phyloP scores from a whole-genome alignment of 352 stramenopile species.

The Hyaloperonospora arabidopsidis region DNA sequence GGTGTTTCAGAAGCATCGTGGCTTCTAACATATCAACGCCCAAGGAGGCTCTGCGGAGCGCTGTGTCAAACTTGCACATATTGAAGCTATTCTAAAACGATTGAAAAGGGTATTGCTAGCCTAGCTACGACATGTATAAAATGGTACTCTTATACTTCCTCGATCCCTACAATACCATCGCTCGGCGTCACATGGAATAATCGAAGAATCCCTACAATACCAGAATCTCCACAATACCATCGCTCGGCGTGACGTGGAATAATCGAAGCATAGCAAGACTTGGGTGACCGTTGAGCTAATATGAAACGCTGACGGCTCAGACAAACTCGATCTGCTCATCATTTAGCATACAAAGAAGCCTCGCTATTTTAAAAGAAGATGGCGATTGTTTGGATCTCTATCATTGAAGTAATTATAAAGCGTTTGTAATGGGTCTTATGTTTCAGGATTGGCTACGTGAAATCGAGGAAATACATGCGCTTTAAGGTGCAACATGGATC shows the following conservation, averaged over 20 bases:
- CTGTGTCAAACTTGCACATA: not conserved
- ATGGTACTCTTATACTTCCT: not conserved
- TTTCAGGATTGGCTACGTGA: no score
- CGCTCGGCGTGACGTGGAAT: no score
- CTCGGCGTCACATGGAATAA: not conserved
- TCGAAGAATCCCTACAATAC: no score
- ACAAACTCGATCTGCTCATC: not conserved
- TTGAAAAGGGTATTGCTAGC: not conserved
- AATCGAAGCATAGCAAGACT: not conserved
- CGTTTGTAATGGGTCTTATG: no score
- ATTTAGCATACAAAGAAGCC: not conserved
- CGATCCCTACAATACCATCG: not conserved
- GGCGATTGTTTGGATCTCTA: not conserved
- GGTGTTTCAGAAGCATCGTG: not conserved
- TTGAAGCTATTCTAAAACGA: not conserved
- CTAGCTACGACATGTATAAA: conserved; percentile 3
- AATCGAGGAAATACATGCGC: no score
- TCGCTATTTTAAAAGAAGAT: conserved; percentile 2
- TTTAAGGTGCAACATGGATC: not conserved
- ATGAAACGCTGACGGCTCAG: not conserved
- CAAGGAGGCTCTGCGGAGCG: not conserved
- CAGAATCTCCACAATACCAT: no score
- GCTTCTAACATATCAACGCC: not conserved
- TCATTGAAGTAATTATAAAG: not conserved
- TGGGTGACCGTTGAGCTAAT: not conserved